Evolutionary conservation across 768 basidiomycete genomes (phyloP).

Genomic region (Trametes gibbosa): DNA sequence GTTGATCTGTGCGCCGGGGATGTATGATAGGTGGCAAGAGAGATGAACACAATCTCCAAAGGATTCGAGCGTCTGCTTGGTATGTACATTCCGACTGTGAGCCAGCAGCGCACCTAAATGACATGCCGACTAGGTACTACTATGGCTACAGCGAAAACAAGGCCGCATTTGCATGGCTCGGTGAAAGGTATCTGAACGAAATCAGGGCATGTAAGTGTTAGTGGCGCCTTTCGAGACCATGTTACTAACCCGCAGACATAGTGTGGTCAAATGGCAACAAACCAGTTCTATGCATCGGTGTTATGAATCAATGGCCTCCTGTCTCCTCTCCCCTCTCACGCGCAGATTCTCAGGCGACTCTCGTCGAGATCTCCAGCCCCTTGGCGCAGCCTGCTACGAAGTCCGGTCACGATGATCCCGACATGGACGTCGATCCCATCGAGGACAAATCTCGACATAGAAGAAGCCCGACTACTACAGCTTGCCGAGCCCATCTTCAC

Average conservation of each 20-base stretch:
- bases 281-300: slow-evolving; percentile 17
- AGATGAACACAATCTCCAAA: slow-evolving; percentile 2
- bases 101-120: background rate
- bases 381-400: background rate
- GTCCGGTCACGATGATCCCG: background rate
- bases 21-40: background rate
- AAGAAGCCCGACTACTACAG: background rate
- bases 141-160: slow-evolving; percentile 17
- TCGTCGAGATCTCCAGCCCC: background rate
- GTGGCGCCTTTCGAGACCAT: background rate
- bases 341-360: slow-evolving; percentile 1
- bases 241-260: background rate
- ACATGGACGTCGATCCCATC: background rate
- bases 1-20: slow-evolving; percentile 5
- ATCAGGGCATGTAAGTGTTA: slow-evolving; percentile 18
- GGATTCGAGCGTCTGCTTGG: slow-evolving; percentile 20
- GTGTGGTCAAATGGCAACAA: slow-evolving; percentile 12
- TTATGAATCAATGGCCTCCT: background rate
- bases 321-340: background rate
- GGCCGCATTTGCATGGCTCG: slow-evolving; percentile 19
- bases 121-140: slow-evolving; percentile 8
- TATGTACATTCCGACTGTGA: background rate
- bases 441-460: background rate
- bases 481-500: background rate
- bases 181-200: slow-evolving; percentile 18